A percentile compares a stretch with the other conserved stretches of the same genome.
These are phyloP conservation scores for Austroboletus novae-zelandiae DNA, from an alignment of 1,284 basidiomycete genomes.

Conservation along the genomic window DNA sequence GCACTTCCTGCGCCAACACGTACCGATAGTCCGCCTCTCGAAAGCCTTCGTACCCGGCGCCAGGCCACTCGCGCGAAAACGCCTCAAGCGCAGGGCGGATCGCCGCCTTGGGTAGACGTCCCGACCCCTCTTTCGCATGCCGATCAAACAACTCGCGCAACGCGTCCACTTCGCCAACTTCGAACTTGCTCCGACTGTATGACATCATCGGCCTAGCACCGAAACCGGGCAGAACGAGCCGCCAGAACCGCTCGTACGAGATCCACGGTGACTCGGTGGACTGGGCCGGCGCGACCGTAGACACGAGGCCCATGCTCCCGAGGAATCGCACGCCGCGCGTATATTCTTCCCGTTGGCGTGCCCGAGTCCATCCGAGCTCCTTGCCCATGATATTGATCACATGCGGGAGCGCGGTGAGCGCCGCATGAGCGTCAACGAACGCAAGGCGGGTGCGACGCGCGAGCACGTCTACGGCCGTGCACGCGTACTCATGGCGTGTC, in stretches of 20 bases:
- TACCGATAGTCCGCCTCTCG: constrained; percentile 62
- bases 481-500: constrained; percentile 87
- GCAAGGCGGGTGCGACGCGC: constrained; percentile 88
- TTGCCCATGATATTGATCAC: constrained; percentile 91
- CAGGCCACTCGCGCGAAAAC: constrained; percentile 39
- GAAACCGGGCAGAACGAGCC: not conserved
- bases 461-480: constrained; percentile 89
- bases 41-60: constrained; percentile 51
- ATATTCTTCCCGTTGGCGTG: constrained; percentile 61
- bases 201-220: not conserved
- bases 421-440: constrained; percentile 90
- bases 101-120: constrained; percentile 31
- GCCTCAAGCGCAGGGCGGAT: constrained; percentile 39
- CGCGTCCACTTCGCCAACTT: constrained; percentile 64
- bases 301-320: constrained; percentile 72
- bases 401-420: constrained; percentile 81
- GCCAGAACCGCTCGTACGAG: constrained; percentile 29
- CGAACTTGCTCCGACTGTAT: constrained; percentile 63
- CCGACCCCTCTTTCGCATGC: constrained; percentile 24
- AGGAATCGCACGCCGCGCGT: constrained; percentile 64
- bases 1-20: constrained; percentile 75
- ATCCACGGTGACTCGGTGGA: not conserved
- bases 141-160: constrained; percentile 57
- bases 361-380: constrained; percentile 77
- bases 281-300: constrained; percentile 15